Conservation (phyloP, 2,329 filamentous ascomycete genomes). For the Penicillium sp. region DNA sequence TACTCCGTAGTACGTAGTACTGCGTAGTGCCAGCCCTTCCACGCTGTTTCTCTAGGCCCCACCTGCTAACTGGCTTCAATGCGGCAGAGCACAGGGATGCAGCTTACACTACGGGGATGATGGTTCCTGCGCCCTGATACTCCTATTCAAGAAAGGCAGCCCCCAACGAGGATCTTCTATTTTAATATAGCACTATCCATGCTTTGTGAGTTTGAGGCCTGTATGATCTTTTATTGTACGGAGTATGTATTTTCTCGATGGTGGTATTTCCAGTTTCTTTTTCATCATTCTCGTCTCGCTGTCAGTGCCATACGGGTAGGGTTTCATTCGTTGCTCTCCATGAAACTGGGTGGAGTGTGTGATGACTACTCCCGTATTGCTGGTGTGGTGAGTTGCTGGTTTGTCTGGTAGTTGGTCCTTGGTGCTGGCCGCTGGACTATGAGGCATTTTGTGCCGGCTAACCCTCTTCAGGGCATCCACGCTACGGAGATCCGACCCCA, state of each 20-base stretch:
- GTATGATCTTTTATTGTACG: background rate
- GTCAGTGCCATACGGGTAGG: slow-evolving; percentile 4
- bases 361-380: slow-evolving; percentile 19
- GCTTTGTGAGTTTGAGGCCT: background rate
- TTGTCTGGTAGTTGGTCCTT: slow-evolving; percentile 9
- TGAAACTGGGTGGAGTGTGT: slow-evolving; percentile 16
- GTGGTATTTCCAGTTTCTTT: background rate
- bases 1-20: no score
- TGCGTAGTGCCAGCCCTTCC: slow-evolving; percentile 10
- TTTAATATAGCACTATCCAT: background rate
- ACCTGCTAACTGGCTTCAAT: slow-evolving; percentile 8
- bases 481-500: background rate
- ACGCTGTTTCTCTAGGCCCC: slow-evolving; percentile 20
- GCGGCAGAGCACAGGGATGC: background rate
- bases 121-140: slow-evolving; percentile 23
- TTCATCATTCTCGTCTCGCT: background rate
- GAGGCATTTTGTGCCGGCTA: slow-evolving; percentile 31
- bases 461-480: slow-evolving; percentile 21
- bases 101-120: slow-evolving; percentile 10
- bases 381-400: slow-evolving; percentile 10
- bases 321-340: slow-evolving; percentile 16
- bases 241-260: background rate
- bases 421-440: slow-evolving; percentile 19
- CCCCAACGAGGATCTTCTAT: slow-evolving; percentile 2
- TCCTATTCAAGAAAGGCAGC: background rate